These are phyloP conservation scores for Arthrinium phaeospermum DNA, from an alignment of 2,329 filamentous ascomycete genomes.

Conservation along the genomic window DNA sequence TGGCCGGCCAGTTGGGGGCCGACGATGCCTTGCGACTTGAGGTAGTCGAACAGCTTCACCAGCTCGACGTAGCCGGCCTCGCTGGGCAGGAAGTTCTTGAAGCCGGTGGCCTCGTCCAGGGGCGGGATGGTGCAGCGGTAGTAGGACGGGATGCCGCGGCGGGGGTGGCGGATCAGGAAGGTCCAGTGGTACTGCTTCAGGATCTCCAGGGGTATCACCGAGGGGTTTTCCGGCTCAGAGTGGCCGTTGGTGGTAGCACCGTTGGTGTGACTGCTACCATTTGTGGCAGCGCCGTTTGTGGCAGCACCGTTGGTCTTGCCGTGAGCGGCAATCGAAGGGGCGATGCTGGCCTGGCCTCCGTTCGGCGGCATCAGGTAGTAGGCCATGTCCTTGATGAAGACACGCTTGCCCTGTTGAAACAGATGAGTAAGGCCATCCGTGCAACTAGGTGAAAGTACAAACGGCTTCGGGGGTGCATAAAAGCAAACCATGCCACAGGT, in stretches of 20 bases:
- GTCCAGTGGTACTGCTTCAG: conserved; percentile 89
- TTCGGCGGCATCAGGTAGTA: conserved; percentile 87
- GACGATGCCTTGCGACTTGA: conserved; percentile 71
- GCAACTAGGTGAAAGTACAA: neutral
- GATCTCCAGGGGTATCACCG: conserved; percentile 76
- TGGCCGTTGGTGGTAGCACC: conserved; percentile 55
- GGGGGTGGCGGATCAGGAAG: conserved; percentile 96
- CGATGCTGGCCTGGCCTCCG: conserved; percentile 70
- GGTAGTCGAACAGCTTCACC: conserved; percentile 84
- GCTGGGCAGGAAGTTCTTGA: conserved; percentile 81
- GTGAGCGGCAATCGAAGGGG: conserved; percentile 68
- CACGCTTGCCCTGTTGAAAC: conserved; percentile 73
- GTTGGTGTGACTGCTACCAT: conserved; percentile 36
- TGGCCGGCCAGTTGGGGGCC: conserved; percentile 67
- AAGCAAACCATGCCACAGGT: neutral
- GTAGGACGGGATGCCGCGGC: conserved; percentile 88
- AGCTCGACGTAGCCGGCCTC: conserved; percentile 94
- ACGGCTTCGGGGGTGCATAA: neutral
- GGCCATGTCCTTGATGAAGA: conserved; percentile 98
- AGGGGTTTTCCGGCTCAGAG: conserved; percentile 76
- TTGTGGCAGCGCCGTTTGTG: conserved; percentile 40
- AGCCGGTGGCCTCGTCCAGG: conserved; percentile 80
- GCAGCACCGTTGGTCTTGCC: conserved; percentile 51
- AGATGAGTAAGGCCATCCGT: conserved; percentile 13
- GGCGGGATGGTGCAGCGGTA: conserved; percentile 94